Conservation (phyloP, 768 basidiomycete species). For the Clitopilus hobsonii region DNA sequence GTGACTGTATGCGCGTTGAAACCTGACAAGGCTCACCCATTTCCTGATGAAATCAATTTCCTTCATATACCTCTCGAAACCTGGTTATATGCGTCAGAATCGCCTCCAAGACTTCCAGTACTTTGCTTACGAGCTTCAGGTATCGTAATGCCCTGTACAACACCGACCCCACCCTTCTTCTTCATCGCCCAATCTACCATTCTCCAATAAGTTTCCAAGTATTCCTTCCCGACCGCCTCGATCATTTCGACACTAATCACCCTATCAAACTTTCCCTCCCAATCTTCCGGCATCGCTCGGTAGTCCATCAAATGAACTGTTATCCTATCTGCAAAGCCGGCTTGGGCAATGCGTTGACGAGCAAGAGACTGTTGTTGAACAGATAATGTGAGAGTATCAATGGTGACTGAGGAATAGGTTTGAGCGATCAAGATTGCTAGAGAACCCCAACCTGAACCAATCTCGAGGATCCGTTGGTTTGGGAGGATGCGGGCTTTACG, state of each 20-base stretch:
- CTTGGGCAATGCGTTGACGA: conserved; percentile 44
- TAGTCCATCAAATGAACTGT: conserved; percentile 77
- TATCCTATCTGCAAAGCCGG: conserved; percentile 48
- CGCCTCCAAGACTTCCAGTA: background rate
- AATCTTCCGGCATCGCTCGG: conserved; percentile 54
- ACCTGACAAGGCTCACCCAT: conserved; percentile 62
- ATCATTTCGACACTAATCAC: conserved; percentile 78
- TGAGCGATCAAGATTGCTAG: conserved; percentile 60
- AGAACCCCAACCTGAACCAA: conserved; percentile 78
- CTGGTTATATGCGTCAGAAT: conserved; percentile 17
- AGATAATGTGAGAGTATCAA: conserved; percentile 73
- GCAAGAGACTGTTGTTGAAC: conserved; percentile 59
- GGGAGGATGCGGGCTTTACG: conserved; percentile 55
- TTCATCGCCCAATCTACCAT: conserved; percentile 68
- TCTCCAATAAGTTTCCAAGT: conserved; percentile 58
- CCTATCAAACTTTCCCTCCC: conserved; percentile 63
- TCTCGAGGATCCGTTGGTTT: conserved; percentile 60
- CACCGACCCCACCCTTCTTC: conserved; percentile 50
- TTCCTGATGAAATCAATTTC: conserved; percentile 76
- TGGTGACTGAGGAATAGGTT: conserved; percentile 42
- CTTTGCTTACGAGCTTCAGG: conserved; percentile 55
- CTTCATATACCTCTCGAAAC: conserved; percentile 48
- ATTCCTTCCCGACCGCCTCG: conserved; percentile 67
- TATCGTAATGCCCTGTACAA: conserved; percentile 72
- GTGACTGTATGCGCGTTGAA: too few relatives aligned